These are phyloP conservation scores for Lactarius psammicola DNA, from an alignment of 768 basidiomycete genomes.

Conservation along the genomic window DNA sequence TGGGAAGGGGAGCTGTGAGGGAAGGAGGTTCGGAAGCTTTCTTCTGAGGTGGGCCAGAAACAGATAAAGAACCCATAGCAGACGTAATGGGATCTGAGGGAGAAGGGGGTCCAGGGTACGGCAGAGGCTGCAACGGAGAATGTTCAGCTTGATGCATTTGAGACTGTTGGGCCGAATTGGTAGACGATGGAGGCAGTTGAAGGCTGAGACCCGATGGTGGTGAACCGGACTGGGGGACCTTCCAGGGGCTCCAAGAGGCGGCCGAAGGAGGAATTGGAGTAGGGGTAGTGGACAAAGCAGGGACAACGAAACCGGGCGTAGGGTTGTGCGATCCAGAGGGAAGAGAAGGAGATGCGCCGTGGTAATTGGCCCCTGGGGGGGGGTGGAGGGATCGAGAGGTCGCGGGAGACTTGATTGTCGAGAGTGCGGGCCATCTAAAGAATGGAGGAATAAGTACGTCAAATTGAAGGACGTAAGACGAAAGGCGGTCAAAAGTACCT, in stretches of 20 bases:
- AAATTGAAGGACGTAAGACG: conserved; percentile 18
- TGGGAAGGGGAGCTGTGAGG: conserved; percentile 68
- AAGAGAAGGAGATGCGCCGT: conserved; percentile 31
- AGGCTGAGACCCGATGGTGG: conserved; percentile 31
- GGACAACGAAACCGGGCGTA: conserved; percentile 28
- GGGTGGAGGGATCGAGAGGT: conserved; percentile 29
- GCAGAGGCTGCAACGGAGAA: not conserved
- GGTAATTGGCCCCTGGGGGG: conserved; percentile 27
- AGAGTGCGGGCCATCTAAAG: conserved; percentile 62
- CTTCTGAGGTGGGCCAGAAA: conserved; percentile 31
- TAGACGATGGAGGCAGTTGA: conserved; percentile 31
- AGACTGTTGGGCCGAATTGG: conserved; percentile 27
- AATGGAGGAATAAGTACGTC: conserved; percentile 22
- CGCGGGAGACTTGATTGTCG: conserved; percentile 44
- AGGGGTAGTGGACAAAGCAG: conserved; percentile 13
- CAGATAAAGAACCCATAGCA: conserved; percentile 28
- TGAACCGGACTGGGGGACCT: conserved; percentile 31
- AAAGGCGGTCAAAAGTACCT: conserved; percentile 46
- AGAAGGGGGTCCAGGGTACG: conserved; percentile 2
- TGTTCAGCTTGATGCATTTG: not conserved
- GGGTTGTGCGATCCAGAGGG: conserved; percentile 29
- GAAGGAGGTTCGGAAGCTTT: conserved; percentile 40
- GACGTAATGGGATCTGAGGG: conserved; percentile 24
- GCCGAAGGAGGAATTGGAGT: conserved; percentile 30
- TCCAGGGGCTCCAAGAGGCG: conserved; percentile 34